Base-by-base conservation (phyloP, 2,329 filamentous ascomycete genomes). In the Pseudovirgaria hyperparasitica region DNA sequence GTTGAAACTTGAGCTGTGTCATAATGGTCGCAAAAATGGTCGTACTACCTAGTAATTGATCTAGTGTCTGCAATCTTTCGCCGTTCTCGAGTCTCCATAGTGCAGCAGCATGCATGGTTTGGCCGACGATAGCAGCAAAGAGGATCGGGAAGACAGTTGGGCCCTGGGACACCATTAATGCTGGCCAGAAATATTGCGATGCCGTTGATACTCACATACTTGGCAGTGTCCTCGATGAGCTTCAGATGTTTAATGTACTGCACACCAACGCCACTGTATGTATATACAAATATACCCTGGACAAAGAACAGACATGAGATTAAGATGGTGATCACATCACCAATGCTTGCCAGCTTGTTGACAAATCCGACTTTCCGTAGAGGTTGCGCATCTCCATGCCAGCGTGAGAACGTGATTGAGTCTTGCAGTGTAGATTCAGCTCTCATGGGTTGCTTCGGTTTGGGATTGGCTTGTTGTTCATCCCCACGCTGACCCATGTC, bases 121-220 rank as follows among this genome's bases (percentile, higher is more conserved):
- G 31, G 4, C 33, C 33, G 10, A 38, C 27, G 12, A 36, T 31
- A 8, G 34, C 30, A 7, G 33, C 33, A 22, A 38, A 34, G 8
- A 33, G 24, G 19, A 38, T 38, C 11, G 36, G 34, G 19, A 36
- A 38, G 2, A 38, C 14, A 6, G 33, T 34, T 1, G 36, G 36
- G 2, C 36, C 32, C 30, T 31, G 26, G 4, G 16, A 5, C 3
- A 24, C 10, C 14, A 20, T 9, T 7, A 9, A 7, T 22, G 5
- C 4, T 19, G 6, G 10, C 7, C 4, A 15, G 25, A 21, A 26
- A 17, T 6, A 18, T 17, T 6, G 16, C 4, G 25, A 16, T 6
- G 7, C 8, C 15, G 9, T 8, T 10, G 5, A 20, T 13, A 29
- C 25, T 11, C 29, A 37, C 29, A 31, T 34, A 28, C 11, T 29